Percentiles rank a stretch among this genome's conserved stretches.
These are phyloP conservation scores for Coprinopsis marcescibilis DNA, from an alignment of 768 basidiomycete genomes.

Conservation along the genomic window DNA sequence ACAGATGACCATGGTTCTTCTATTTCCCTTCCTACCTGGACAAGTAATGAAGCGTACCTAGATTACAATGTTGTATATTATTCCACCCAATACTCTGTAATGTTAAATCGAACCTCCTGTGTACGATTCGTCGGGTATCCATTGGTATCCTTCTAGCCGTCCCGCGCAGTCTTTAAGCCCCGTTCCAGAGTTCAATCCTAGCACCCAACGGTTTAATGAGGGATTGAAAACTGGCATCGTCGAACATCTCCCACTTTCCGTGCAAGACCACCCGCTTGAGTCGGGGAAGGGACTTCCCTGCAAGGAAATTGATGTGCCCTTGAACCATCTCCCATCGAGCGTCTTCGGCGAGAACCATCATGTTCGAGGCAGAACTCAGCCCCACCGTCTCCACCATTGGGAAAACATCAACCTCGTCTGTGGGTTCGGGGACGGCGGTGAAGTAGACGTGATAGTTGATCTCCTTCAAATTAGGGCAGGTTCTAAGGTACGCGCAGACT, in stretches of 20 bases:
- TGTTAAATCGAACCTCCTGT: no score
- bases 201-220: slow-evolving; percentile 4
- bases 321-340: slow-evolving; percentile 36
- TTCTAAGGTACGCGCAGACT: slow-evolving; percentile 38
- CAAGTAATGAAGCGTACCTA: no score
- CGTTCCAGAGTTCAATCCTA: no score
- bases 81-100: no score
- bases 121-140: neutral
- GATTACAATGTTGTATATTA: no score
- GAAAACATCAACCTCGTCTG: neutral
- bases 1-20: no score
- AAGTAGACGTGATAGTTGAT: slow-evolving; percentile 56
- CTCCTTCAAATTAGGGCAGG: slow-evolving; percentile 40
- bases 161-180: no score
- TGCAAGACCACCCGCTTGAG: slow-evolving; percentile 42
- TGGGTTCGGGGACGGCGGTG: slow-evolving; percentile 26
- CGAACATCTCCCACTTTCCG: slow-evolving; percentile 46
- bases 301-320: slow-evolving; percentile 43
- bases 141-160: neutral
- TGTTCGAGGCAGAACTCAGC: slow-evolving; percentile 45
- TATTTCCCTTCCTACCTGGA: no score
- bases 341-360: slow-evolving; percentile 30
- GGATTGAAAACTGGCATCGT: slow-evolving; percentile 27
- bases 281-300: slow-evolving; percentile 35
- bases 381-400: slow-evolving; percentile 39